These are phyloP conservation scores for Claviceps digitariae DNA, from an alignment of 2,329 filamentous ascomycete genomes.

Conservation along the genomic window DNA sequence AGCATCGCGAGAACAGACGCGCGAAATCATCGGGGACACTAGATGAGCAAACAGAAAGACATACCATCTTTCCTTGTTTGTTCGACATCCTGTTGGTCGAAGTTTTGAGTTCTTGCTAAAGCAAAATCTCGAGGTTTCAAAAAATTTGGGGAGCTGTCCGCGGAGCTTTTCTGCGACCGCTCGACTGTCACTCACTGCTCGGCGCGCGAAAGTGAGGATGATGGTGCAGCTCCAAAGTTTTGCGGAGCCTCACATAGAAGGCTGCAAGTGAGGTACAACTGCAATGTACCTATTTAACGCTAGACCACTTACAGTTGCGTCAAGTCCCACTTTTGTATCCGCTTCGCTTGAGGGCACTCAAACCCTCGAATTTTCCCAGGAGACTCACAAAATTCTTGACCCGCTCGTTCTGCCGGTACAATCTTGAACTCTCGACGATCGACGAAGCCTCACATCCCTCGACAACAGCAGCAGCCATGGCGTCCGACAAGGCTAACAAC, in stretches of 20 bases:
- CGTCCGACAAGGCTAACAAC: constrained; percentile 80
- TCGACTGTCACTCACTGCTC: constrained; percentile 26
- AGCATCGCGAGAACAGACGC: constrained; percentile 40
- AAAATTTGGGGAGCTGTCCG: constrained; percentile 24
- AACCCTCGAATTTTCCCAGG: constrained; percentile 26
- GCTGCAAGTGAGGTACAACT: constrained; percentile 21
- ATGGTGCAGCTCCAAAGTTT: constrained; percentile 25
- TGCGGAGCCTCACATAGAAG: constrained; percentile 31
- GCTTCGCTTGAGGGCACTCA: constrained; percentile 24
- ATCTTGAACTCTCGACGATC: constrained; percentile 20
- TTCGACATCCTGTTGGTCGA: constrained; percentile 30
- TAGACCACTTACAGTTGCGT: constrained; percentile 11
- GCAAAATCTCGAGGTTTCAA: constrained; percentile 24
- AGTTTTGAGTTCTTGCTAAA: constrained; percentile 15
- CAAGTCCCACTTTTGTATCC: constrained; percentile 11
- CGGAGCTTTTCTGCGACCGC: constrained; percentile 27
- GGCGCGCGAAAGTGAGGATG: constrained; percentile 26
- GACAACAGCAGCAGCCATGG: constrained; percentile 27
- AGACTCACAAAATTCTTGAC: constrained; percentile 22
- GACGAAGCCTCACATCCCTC: constrained; percentile 23
- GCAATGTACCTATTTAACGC: constrained; percentile 15
- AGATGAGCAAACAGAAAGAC: constrained; percentile 26
- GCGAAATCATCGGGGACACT: constrained; percentile 17
- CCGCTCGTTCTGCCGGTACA: constrained; percentile 9
- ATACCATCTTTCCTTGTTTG: constrained; percentile 99